Evolutionary conservation across 2,329 filamentous ascomycete genomes (phyloP).

Genomic region (Claviceps sp.): DNA sequence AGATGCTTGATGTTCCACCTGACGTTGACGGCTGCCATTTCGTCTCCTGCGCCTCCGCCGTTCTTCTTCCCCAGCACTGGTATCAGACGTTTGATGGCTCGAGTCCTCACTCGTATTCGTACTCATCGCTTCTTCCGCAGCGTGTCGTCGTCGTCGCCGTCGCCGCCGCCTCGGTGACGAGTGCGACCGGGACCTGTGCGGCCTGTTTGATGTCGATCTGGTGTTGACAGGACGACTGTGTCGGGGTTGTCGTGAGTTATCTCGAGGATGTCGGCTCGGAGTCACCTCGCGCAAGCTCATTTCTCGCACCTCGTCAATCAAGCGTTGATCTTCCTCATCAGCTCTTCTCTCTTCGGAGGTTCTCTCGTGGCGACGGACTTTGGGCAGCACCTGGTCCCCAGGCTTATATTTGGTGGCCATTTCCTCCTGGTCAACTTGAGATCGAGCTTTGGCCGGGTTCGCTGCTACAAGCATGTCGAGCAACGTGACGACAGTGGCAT

Average conservation of each 20-base stretch:
- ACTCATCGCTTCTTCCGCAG: slow-evolving; percentile 11
- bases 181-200: slow-evolving; percentile 17
- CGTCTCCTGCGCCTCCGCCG: slow-evolving; percentile 21
- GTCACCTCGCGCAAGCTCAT: slow-evolving; percentile 59
- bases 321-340: slow-evolving; percentile 53
- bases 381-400: slow-evolving; percentile 68
- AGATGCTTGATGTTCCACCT: slow-evolving; percentile 81
- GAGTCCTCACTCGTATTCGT: slow-evolving; percentile 14
- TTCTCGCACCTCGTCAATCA: slow-evolving; percentile 59
- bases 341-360: slow-evolving; percentile 38
- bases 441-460: slow-evolving; percentile 62
- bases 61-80: slow-evolving; percentile 23
- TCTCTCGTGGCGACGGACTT: slow-evolving; percentile 35
- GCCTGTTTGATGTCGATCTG: slow-evolving; percentile 18
- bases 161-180: slow-evolving; percentile 2
- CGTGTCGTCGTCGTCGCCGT: slow-evolving; percentile 16
- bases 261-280: slow-evolving; percentile 26
- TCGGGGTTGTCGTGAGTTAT: slow-evolving; percentile 16
- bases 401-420: slow-evolving; percentile 64
- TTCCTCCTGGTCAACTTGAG: slow-evolving; percentile 60
- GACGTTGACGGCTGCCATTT: slow-evolving; percentile 38
- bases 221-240: slow-evolving; percentile 23
- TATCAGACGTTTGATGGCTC: slow-evolving; percentile 18
- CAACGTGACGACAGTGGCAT: slow-evolving; percentile 80
- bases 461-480: slow-evolving; percentile 77